phyloP scores from a whole-genome alignment of 495 filamentous ascomycete species.

The Tuber aestivum region DNA sequence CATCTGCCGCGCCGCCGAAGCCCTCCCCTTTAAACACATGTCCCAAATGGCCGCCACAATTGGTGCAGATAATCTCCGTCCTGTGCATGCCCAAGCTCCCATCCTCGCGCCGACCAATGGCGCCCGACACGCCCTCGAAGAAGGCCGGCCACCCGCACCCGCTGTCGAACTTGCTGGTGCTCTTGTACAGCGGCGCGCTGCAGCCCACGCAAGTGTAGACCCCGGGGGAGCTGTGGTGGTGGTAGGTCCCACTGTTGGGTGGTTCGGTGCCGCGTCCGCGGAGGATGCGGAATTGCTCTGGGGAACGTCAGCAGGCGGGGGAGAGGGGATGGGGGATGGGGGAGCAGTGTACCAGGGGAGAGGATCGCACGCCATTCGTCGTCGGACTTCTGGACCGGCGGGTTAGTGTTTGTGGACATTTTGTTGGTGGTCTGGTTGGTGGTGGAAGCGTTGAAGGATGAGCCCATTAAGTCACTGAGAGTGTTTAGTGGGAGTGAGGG shows the following conservation, averaged over 20 bases:
- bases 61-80: slow-evolving; percentile 87
- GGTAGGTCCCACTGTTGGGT: slow-evolving; percentile 70
- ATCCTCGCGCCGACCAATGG: slow-evolving; percentile 75
- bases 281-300: slow-evolving; percentile 91
- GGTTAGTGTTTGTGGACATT: slow-evolving; percentile 53
- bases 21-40: slow-evolving; percentile 98
- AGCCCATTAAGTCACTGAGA: slow-evolving; percentile 54
- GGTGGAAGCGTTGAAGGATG: slow-evolving; percentile 64
- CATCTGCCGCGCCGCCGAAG: slow-evolving; percentile 81
- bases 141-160: slow-evolving; percentile 98
- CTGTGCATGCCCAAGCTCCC: slow-evolving; percentile 70
- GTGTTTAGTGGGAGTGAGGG: slow-evolving; percentile 51
- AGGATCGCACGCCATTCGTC: slow-evolving; percentile 86
- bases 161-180: slow-evolving; percentile 87
- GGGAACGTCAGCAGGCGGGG: slow-evolving; percentile 17
- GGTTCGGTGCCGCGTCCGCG: slow-evolving; percentile 86
- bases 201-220: slow-evolving; percentile 84
- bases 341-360: slow-evolving; percentile 56
- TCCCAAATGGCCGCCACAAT: slow-evolving; percentile 91
- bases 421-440: slow-evolving; percentile 45
- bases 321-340: neutral
- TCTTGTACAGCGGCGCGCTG: slow-evolving; percentile 79
- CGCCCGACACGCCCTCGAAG: slow-evolving; percentile 86
- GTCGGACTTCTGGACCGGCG: slow-evolving; percentile 69
- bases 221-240: slow-evolving; percentile 72